These are phyloP conservation scores for Lactarius hatsudake DNA, from an alignment of 768 basidiomycete species.

Conservation along the genomic window DNA sequence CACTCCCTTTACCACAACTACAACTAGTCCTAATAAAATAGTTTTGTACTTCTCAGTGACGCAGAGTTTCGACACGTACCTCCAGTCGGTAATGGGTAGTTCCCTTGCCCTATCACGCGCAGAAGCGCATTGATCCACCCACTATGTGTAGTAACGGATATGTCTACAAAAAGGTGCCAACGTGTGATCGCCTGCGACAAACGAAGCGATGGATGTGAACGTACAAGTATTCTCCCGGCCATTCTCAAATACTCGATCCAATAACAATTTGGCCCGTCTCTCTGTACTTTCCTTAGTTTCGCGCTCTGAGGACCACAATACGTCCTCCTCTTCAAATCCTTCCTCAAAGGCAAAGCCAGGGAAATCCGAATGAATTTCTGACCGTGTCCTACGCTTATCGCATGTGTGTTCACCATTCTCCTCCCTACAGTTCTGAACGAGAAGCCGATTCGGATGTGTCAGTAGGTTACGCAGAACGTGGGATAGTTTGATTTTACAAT, in stretches of 20 bases:
- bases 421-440: conserved; percentile 23
- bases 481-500: background rate
- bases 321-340: conserved; percentile 26
- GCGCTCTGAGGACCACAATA: conserved; percentile 15
- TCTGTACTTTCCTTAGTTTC: conserved; percentile 11
- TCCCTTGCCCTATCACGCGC: conserved; percentile 20
- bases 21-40: conserved; percentile 16
- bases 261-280: conserved; percentile 22
- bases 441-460: background rate
- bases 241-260: conserved; percentile 23
- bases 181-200: background rate
- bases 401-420: conserved; percentile 23
- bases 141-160: conserved; percentile 25
- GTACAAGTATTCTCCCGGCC: conserved; percentile 22
- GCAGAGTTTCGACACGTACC: conserved; percentile 12
- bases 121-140: conserved; percentile 22
- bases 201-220: background rate
- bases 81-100: conserved; percentile 22
- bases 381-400: conserved; percentile 23
- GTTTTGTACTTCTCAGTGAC: background rate
- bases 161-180: conserved; percentile 7
- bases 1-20: conserved; percentile 22
- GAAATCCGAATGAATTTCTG: conserved; percentile 23
- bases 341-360: conserved; percentile 25
- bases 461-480: background rate